Percentiles rank a stretch among this genome's conserved stretches.
These are phyloP conservation scores for Metrosideros polymorpha DNA, from an alignment of 441 rosid genomes.

Conservation along the genomic window DNA sequence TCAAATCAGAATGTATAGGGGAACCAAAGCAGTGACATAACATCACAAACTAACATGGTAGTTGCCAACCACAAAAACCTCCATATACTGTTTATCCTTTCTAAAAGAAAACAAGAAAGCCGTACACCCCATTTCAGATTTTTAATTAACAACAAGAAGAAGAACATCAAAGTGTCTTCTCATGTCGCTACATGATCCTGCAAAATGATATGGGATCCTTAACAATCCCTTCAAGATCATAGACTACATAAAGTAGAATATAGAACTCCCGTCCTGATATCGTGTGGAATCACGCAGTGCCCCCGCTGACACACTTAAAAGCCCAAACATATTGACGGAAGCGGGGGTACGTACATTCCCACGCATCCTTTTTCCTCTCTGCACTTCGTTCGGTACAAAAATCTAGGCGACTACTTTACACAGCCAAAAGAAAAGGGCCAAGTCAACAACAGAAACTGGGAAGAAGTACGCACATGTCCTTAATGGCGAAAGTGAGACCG, in stretches of 20 bases:
- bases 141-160: background rate
- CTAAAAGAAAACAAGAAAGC: background rate
- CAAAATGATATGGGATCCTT: background rate
- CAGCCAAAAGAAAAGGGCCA: background rate
- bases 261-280: background rate
- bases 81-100: background rate
- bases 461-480: conserved; percentile 46
- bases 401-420: background rate
- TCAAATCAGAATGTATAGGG: background rate
- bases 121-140: background rate
- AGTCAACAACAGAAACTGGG: background rate
- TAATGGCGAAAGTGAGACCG: conserved; percentile 69
- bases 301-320: background rate
- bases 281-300: background rate
- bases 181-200: background rate
- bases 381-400: background rate
- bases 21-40: background rate
- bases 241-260: background rate
- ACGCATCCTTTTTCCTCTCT: background rate
- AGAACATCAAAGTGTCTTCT: background rate
- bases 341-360: background rate
- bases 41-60: background rate
- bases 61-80: background rate
- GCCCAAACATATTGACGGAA: background rate
- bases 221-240: background rate